Evolutionary conservation across 176 grass and related monocot species (phyloP), one percentile per base, ranked within the genome.

Genomic region (Pontederia paniculata): DNA sequence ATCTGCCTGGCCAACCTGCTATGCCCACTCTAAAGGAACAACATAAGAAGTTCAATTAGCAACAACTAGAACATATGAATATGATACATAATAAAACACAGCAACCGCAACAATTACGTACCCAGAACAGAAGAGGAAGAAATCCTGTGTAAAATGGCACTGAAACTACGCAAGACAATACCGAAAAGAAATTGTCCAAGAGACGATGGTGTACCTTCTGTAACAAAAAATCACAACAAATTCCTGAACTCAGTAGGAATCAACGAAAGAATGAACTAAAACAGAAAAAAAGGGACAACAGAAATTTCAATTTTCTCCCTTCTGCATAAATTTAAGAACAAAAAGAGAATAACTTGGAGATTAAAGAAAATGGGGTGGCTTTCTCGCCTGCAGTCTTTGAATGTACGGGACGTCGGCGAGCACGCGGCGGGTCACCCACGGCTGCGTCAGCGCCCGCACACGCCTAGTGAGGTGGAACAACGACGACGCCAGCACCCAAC

Each of bases 81-180:
- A 37, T 37, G 7, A 37, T 37, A 37, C 5, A 37, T 6, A 37
- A 6, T 6, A 37, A 37, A 6, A n/a, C 16, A 46, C 23, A n/a
- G n/a, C 4, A 53, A 53, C 12, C 25, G 5, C 15, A 25, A 2
- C 12, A 59, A 43, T 14, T 22, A 70, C 14, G 60, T 88, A 97
- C 93, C 93, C 93, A 96, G 63, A 83, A 97, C 31, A 98, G 77
- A 18, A 98, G 65, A 47, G 94, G 87, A 45, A 98, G 83, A 72
- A 98, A 98, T 70, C 94, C 94, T 15, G 94, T 98, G 75, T 91
- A 98, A 71, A 98, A 98, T 22, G 94, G 94, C 70, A 88, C 94
- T 5, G 94, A 91, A 22, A 98, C 87, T 62, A 88, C 52, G 52
- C 94, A 93, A 56, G 87, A 98, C 51, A 98, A 62, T 70, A 78